Percentiles rank a stretch among this genome's conserved stretches.
phyloP scores from a whole-genome alignment of 805 yeast genomes.

The Barnettozyma vustinii region DNA sequence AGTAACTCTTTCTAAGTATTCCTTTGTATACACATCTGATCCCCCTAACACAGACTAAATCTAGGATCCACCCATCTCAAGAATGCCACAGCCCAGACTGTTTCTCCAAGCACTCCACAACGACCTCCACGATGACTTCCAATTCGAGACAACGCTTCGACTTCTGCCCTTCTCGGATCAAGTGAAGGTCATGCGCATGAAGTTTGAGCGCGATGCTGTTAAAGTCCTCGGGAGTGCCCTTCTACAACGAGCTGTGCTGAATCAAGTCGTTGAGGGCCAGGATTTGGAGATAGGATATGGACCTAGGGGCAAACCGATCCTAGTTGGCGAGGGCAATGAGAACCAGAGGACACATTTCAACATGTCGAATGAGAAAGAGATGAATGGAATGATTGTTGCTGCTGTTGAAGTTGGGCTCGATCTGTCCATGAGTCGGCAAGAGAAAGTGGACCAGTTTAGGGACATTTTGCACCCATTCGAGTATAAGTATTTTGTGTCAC shows the following conservation, averaged over 20 bases:
- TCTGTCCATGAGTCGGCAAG: conserved; percentile 34
- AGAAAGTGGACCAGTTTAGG: conserved; percentile 27
- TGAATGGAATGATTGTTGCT: conserved; percentile 40
- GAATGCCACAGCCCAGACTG: conserved; percentile 7
- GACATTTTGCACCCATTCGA: conserved; percentile 40
- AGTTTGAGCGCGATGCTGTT: conserved; percentile 29
- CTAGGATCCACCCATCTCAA: not conserved
- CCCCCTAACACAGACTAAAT: not conserved
- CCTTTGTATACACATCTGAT: no score
- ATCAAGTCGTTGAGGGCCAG: conserved; percentile 24
- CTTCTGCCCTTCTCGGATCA: conserved; percentile 39
- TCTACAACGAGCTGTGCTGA: conserved; percentile 39
- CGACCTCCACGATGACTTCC: conserved; percentile 10
- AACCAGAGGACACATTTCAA: conserved; percentile 38
- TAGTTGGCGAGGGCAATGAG: conserved; percentile 22
- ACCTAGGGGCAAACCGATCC: conserved; percentile 53
- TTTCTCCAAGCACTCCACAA: not conserved
- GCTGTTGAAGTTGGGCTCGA: conserved; percentile 39
- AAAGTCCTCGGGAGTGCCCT: conserved; percentile 41
- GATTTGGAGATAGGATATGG: conserved; percentile 28
- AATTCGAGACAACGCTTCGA: conserved; percentile 47
- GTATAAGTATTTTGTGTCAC: conserved; percentile 8
- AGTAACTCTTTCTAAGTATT: no score
- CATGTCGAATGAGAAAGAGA: conserved; percentile 51
- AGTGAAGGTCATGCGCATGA: conserved; percentile 34